Evolutionary conservation across 306 rosid genomes (phyloP), one percentile per base, ranked within the genome.

Genomic region (Prunus mume): DNA sequence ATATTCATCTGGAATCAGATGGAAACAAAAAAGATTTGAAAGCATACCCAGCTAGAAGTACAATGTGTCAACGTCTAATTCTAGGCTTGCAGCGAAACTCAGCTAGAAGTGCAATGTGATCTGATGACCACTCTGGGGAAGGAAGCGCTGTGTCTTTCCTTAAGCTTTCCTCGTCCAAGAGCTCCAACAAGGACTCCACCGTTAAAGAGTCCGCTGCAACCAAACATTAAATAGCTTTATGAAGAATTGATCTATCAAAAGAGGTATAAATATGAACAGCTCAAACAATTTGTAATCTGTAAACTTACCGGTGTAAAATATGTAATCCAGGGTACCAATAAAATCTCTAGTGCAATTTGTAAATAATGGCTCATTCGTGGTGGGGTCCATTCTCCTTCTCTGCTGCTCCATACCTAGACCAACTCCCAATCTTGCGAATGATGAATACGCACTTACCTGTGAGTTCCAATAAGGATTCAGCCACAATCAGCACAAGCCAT

Each of bases 121-220:
- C 97, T 10, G 99, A 95, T 83, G 99, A 92, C 99, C 99, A 95
- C 85, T 90, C 96, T 43, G 97, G 99, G 58, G 99, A 95, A 82
- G 99, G 99, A 86, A 95, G 97, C 24, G 97, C 99, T 27, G 99
- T 92, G 85, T 92, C 97, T 85, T 92, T 95, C 89, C 97, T 90
- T 87, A 95, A 89, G 83, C 93, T 89, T 75, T 91, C 97, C 88
- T 92, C 99, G 51, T 95, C 99, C 87, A 95, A 79, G 84, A 95
- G 91, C 89, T 95, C 99, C 90, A 95, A 82, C 43, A 95, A 87
- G 67, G 97, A 88, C 73, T 89, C 99, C 80, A 95, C 99, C 8
- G 94, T 87, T 85, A 95, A 83, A 52, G 97, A 89, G 90, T 95
- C 97, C 82, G 97, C 99, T 95, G 92, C 76, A 85, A 81, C 76